A percentile compares a stretch with the other conserved stretches of the same genome.
Evolutionary conservation across 2,329 filamentous ascomycete species (phyloP).

Genomic region (Cladosporium velox): DNA sequence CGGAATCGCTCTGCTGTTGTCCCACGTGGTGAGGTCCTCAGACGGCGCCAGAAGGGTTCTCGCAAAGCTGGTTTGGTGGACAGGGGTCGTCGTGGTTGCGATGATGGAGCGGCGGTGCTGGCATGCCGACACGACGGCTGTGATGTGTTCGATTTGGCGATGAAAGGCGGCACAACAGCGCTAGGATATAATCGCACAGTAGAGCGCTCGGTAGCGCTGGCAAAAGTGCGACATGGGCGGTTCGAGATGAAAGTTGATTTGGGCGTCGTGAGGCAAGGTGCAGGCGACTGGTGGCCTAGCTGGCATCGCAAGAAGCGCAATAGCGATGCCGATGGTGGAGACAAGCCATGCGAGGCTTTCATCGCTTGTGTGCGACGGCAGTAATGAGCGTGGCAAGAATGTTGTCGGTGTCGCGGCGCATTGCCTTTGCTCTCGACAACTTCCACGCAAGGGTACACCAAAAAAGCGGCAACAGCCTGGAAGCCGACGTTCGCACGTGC

Average conservation of each 20-base stretch:
- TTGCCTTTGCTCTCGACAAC: neutral
- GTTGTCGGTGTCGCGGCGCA: constrained; percentile 9
- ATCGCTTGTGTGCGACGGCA: constrained; percentile 20
- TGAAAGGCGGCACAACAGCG: neutral
- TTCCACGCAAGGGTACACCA: constrained; percentile 1
- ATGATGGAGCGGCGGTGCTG: constrained; percentile 1
- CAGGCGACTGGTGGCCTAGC: constrained; percentile 41
- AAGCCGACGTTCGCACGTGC: neutral
- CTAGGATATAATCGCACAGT: neutral
- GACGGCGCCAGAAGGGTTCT: constrained; percentile 25
- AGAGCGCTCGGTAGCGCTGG: neutral
- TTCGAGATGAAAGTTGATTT: neutral
- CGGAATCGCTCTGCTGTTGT: constrained; percentile 35
- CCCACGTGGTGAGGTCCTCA: constrained; percentile 27
- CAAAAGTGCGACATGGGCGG: constrained; percentile 8
- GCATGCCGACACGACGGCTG: neutral
- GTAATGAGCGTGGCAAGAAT: neutral
- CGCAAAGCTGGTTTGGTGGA: constrained; percentile 23
- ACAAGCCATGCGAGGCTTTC: constrained; percentile 27
- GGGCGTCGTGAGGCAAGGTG: neutral
- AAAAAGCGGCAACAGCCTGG: constrained; percentile 1
- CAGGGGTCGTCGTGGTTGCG: constrained; percentile 25
- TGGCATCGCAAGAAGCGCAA: constrained; percentile 74
- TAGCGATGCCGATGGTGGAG: constrained; percentile 57
- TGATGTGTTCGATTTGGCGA: neutral